Conservation (phyloP, 805 yeast species). For the Wickerhamomyces chaumierensis region DNA sequence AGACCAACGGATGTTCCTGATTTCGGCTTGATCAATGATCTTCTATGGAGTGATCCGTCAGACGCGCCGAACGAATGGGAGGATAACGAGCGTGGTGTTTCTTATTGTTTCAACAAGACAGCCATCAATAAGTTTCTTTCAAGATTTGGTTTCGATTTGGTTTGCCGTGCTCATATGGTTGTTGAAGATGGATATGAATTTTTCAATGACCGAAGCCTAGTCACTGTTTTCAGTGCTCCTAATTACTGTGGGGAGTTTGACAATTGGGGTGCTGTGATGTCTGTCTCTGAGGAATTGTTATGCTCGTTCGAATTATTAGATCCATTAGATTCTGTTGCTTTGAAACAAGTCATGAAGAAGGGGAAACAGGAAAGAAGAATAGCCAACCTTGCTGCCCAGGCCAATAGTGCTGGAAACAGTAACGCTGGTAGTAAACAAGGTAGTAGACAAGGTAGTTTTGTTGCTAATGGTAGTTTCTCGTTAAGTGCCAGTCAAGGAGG, state of each 20-base stretch:
- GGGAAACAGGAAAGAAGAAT: slow-evolving; percentile 80
- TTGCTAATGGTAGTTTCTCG: slow-evolving; percentile 13
- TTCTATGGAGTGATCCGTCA: slow-evolving; percentile 97
- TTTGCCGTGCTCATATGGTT: slow-evolving; percentile 98
- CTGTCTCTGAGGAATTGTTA: slow-evolving; percentile 89
- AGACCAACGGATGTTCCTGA: slow-evolving; percentile 99
- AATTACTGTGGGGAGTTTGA: slow-evolving; percentile 98
- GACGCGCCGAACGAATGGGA: slow-evolving; percentile 97
- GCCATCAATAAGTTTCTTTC: too few species aligned
- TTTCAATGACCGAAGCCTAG: slow-evolving; percentile 90
- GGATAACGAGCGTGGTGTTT: slow-evolving; percentile 99
- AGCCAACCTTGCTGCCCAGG: slow-evolving; percentile 30
- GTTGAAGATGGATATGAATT: slow-evolving; percentile 99
- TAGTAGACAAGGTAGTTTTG: slow-evolving; percentile 13
- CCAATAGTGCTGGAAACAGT: not conserved
- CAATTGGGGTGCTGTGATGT: slow-evolving; percentile 99
- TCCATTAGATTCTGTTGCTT: slow-evolving; percentile 86
- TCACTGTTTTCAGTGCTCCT: slow-evolving; percentile 92
- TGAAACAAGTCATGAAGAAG: slow-evolving; percentile 88
- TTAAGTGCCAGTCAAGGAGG: too few species aligned
- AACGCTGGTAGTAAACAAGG: not conserved
- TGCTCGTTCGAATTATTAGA: slow-evolving; percentile 97
- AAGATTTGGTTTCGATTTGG: slow-evolving; percentile 41
- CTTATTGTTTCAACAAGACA: slow-evolving; percentile 25
- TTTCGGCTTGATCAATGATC: slow-evolving; percentile 90